Conservation (phyloP, 371 early-diverging fungal species). For the Nematocida sp. region DNA sequence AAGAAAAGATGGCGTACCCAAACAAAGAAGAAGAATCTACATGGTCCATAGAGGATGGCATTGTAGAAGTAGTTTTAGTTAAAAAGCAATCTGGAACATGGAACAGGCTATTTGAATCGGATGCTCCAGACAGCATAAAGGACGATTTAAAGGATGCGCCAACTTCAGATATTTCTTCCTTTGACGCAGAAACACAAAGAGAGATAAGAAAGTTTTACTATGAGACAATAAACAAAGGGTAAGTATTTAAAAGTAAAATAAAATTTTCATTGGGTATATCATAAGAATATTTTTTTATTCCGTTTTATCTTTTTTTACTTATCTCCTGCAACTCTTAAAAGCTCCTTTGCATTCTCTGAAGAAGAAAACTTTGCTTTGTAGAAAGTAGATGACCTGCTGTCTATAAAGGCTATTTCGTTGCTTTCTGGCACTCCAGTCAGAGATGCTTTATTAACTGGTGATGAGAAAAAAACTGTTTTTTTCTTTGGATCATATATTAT, state of each 20-base stretch:
- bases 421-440: not conserved
- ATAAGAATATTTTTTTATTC: no score
- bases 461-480: not conserved
- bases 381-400: not conserved
- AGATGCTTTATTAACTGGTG: constrained; percentile 9
- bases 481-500: constrained; percentile 20
- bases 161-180: not conserved
- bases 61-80: not conserved
- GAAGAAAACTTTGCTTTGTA: constrained; percentile 40
- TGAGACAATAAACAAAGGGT: no score
- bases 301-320: no score
- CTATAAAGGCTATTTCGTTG: constrained; percentile 40
- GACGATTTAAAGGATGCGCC: not conserved
- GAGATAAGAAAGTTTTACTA: not conserved
- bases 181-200: not conserved
- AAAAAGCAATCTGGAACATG: not conserved
- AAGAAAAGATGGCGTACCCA: not conserved
- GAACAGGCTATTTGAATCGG: constrained; percentile 18
- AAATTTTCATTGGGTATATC: no score
- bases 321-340: constrained; percentile 1
- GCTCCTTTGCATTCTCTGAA: not conserved
- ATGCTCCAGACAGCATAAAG: not conserved
- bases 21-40: constrained; percentile 6
- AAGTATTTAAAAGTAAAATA: no score
- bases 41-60: constrained; percentile 1